A percentile compares a stretch with the other conserved stretches of the same genome.
These are phyloP conservation scores for Aspergillus piperis DNA, from an alignment of 2,329 filamentous ascomycete species.

Conservation along the genomic window DNA sequence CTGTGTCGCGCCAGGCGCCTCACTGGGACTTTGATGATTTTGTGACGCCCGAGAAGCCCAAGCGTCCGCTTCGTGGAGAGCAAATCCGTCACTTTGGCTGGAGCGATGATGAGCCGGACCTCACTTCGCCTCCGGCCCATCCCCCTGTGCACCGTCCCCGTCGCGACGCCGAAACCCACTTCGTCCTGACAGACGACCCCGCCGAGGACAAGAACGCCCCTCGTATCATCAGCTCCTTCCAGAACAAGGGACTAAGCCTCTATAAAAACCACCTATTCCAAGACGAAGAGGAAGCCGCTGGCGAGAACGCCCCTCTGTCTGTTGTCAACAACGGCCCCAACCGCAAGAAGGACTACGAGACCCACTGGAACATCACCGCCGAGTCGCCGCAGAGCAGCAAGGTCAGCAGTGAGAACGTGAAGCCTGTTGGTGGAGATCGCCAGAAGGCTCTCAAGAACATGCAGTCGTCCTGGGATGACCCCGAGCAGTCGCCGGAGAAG, in stretches of 20 bases:
- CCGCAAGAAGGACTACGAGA: constrained; percentile 73
- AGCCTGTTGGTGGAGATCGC: constrained; percentile 57
- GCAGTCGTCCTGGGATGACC: constrained; percentile 58
- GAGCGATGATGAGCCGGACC: constrained; percentile 65
- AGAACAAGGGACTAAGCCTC: constrained; percentile 69
- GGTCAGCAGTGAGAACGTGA: constrained; percentile 44
- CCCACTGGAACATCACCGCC: constrained; percentile 77
- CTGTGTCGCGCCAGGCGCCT: constrained; percentile 57
- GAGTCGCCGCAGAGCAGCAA: constrained; percentile 39
- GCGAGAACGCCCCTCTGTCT: constrained; percentile 53
- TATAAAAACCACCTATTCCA: constrained; percentile 76
- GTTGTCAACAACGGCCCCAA: constrained; percentile 73
- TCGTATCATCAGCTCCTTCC: constrained; percentile 50
- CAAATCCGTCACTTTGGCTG: constrained; percentile 75
- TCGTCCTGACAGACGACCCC: constrained; percentile 79
- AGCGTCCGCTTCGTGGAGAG: constrained; percentile 63
- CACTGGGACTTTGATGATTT: constrained; percentile 92
- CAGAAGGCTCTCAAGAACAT: constrained; percentile 73
- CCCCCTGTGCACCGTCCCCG: constrained; percentile 67
- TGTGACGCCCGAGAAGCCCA: constrained; percentile 74
- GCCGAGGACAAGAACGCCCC: constrained; percentile 52
- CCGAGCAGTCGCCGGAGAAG: constrained; percentile 40
- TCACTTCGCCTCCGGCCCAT: constrained; percentile 47
- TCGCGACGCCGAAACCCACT: constrained; percentile 78
- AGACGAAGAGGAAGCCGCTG: constrained; percentile 51